Conservation (phyloP, 2,329 filamentous ascomycete genomes). For the Cercospora zeina region DNA sequence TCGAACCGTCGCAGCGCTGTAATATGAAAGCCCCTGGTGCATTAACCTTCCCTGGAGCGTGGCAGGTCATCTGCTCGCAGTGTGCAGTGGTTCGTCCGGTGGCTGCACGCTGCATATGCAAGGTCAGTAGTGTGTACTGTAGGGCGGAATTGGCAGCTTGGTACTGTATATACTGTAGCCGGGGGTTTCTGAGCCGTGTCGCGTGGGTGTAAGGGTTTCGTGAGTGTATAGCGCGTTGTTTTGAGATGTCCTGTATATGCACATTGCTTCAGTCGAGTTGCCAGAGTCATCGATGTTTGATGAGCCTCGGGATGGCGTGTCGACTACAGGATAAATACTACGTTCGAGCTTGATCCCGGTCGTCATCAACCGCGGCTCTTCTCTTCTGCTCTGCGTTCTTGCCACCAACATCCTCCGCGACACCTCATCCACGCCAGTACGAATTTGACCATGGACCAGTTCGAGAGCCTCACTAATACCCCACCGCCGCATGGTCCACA, state of each 20-base stretch:
- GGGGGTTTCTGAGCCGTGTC: slow-evolving; percentile 4
- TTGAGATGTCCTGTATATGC: not conserved
- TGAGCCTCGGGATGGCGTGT: too few relatives aligned
- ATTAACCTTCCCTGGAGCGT: not conserved
- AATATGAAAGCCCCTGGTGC: not conserved
- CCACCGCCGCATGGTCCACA: not conserved
- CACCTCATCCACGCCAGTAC: not conserved
- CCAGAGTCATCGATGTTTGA: too few relatives aligned
- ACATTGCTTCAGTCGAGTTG: not conserved
- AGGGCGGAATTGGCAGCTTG: not conserved
- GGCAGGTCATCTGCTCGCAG: slow-evolving; percentile 5
- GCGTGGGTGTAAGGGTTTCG: not conserved
- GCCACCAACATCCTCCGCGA: not conserved
- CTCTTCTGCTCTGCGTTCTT: not conserved
- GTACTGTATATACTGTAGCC: not conserved
- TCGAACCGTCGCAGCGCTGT: not conserved
- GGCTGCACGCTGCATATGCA: not conserved
- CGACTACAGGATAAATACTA: too few relatives aligned
- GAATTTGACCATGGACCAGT: not conserved
- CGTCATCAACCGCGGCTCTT: not conserved
- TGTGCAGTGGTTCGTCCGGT: not conserved
- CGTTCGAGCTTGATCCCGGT: not conserved
- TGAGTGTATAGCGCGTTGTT: not conserved
- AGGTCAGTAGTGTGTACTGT: not conserved
- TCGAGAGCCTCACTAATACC: not conserved